phyloP scores from a whole-genome alignment of 371 early-diverging fungal genomes.

The Coemansia sp. region DNA sequence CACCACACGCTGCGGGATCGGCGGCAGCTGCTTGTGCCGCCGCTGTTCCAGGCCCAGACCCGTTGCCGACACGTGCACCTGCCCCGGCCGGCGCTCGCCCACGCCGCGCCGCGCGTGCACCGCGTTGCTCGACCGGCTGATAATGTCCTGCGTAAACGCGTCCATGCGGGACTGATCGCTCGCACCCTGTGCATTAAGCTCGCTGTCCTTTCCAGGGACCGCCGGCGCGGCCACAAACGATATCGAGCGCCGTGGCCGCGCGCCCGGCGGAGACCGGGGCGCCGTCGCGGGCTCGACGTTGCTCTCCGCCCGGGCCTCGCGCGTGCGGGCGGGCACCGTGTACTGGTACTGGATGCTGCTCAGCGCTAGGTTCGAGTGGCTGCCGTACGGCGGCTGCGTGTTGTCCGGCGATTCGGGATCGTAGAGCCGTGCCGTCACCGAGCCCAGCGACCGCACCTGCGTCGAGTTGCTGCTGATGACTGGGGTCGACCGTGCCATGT shows the following conservation, averaged over 20 bases:
- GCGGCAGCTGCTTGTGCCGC: conserved; percentile 6
- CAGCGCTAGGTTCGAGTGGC: conserved; percentile 25
- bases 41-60: background rate
- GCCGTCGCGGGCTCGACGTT: background rate
- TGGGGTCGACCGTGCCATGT: conserved; percentile 35
- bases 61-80: conserved; percentile 1
- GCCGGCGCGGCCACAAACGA: conserved; percentile 27
- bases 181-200: background rate
- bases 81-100: conserved; percentile 24
- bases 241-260: conserved; percentile 41
- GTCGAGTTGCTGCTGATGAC: conserved; percentile 6
- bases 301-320: background rate
- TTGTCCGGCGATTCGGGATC: conserved; percentile 18
- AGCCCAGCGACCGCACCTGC: conserved; percentile 22
- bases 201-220: background rate
- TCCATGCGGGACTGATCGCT: background rate
- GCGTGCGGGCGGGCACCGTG: conserved; percentile 2
- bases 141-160: conserved; percentile 16
- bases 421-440: conserved; percentile 45
- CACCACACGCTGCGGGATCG: conserved; percentile 8
- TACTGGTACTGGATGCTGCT: conserved; percentile 45
- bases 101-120: conserved; percentile 31
- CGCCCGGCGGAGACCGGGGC: conserved; percentile 6
- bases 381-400: background rate
- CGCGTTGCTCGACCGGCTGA: conserved; percentile 26